These are phyloP conservation scores for Rutstroemia sp. DNA, from an alignment of 2,329 filamentous ascomycete genomes.

Conservation along the genomic window DNA sequence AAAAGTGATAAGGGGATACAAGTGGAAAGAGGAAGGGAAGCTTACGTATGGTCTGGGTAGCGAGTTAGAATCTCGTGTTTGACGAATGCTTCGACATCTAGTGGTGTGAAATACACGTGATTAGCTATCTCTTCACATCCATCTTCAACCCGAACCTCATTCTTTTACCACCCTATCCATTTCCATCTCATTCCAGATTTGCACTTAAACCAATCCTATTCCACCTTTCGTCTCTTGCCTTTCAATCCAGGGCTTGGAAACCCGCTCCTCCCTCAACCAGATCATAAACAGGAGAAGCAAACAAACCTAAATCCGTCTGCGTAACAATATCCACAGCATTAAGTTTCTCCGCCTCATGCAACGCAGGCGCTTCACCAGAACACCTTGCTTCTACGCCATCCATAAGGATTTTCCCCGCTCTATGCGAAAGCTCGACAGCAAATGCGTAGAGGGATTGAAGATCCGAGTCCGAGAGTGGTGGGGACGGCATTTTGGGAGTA, in stretches of 20 bases:
- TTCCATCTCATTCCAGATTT: too few species aligned
- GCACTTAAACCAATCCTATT: too few species aligned
- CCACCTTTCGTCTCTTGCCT: too few species aligned
- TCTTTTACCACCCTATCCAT: too few species aligned
- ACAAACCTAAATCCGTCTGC: conserved; percentile 62
- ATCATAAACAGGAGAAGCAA: neutral
- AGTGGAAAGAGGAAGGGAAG: neutral
- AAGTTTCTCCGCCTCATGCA: conserved; percentile 52
- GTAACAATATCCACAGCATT: conserved; percentile 73
- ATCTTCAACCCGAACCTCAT: neutral
- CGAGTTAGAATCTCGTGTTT: conserved; percentile 47
- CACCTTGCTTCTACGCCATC: conserved; percentile 49
- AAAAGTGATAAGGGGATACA: neutral
- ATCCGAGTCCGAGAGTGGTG: conserved; percentile 31
- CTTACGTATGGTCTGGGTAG: conserved; percentile 61
- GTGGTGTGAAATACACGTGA: conserved; percentile 5
- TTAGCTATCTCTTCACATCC: neutral
- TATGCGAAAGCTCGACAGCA: conserved; percentile 61
- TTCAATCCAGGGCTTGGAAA: too few species aligned
- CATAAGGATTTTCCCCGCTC: conserved; percentile 61
- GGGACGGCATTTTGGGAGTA: neutral
- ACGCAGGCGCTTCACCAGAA: conserved; percentile 19
- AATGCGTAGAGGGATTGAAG: conserved; percentile 62
- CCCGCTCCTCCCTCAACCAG: too few species aligned
- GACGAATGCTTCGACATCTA: conserved; percentile 68